Evolutionary conservation across 179 eudicot species (phyloP).

Genomic region (Beta macrorhiza): DNA sequence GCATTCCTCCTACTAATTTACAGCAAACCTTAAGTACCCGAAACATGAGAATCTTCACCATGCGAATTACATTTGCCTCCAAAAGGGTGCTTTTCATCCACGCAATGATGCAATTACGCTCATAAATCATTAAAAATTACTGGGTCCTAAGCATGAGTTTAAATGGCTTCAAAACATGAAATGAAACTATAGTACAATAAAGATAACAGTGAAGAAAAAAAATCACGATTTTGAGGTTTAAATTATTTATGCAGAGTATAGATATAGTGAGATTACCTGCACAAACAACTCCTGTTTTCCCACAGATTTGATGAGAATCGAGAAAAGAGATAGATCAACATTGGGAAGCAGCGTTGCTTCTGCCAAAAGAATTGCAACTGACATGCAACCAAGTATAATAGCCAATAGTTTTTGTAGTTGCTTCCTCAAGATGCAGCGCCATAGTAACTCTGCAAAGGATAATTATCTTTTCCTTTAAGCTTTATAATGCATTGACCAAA

Average conservation of each 20-base stretch:
- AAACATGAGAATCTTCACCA: background rate
- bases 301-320: slow-evolving; percentile 76
- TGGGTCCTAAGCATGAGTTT: background rate
- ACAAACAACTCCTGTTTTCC: slow-evolving; percentile 74
- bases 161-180: background rate
- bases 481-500: background rate
- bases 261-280: slow-evolving; percentile 51
- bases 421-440: slow-evolving; percentile 76
- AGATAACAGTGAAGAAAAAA: background rate
- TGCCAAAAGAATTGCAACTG: slow-evolving; percentile 91
- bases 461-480: slow-evolving; percentile 2
- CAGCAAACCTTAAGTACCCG: background rate
- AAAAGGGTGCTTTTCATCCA: background rate
- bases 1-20: background rate
- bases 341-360: slow-evolving; percentile 86
- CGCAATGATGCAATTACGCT: background rate
- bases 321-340: slow-evolving; percentile 83
- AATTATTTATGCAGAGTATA: background rate
- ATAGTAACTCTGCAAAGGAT: slow-evolving; percentile 59
- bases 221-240: background rate
- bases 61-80: background rate
- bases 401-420: slow-evolving; percentile 73
- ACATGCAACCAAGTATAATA: slow-evolving; percentile 85
- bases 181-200: background rate
- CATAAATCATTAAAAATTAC: background rate